Conservation (phyloP, 192 early-diverging fungal genomes). For the Rhizophagus clarus region DNA sequence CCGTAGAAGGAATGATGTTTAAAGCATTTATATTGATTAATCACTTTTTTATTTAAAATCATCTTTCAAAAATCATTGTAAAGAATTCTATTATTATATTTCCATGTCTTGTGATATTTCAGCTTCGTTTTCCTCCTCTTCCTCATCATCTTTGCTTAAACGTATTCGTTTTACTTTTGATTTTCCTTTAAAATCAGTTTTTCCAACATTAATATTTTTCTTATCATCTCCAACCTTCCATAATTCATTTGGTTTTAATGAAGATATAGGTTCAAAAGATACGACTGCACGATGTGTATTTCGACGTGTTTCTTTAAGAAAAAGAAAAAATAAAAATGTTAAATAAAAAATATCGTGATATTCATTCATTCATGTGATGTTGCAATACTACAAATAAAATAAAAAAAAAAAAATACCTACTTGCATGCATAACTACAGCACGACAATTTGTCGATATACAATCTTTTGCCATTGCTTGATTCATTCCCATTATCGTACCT, state of each 20-base stretch:
- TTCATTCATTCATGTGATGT: too few species aligned
- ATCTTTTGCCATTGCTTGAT: conserved; percentile 55
- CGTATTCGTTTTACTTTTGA: not conserved
- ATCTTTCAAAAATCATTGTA: too few species aligned
- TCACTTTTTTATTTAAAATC: too few species aligned
- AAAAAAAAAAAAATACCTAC: conserved; percentile 33
- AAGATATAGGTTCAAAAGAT: conserved; percentile 43
- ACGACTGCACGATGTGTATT: conserved; percentile 51
- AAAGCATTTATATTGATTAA: too few species aligned
- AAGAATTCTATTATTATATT: not conserved
- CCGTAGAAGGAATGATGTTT: too few species aligned
- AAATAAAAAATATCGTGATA: too few species aligned
- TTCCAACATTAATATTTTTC: not conserved
- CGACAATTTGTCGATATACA: conserved; percentile 59
- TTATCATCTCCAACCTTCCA: conserved; percentile 44
- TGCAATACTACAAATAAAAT: not conserved
- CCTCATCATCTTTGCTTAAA: not conserved
- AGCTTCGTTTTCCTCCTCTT: not conserved
- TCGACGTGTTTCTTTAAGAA: conserved; percentile 48
- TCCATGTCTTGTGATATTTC: conserved; percentile 1
- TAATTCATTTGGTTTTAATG: conserved; percentile 39
- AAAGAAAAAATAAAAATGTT: not conserved
- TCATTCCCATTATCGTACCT: conserved; percentile 62
- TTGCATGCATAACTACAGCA: conserved; percentile 56
- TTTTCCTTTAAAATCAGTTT: not conserved